Base-by-base conservation (phyloP, 495 filamentous ascomycete species). In the Lasiosphaeria ovina region DNA sequence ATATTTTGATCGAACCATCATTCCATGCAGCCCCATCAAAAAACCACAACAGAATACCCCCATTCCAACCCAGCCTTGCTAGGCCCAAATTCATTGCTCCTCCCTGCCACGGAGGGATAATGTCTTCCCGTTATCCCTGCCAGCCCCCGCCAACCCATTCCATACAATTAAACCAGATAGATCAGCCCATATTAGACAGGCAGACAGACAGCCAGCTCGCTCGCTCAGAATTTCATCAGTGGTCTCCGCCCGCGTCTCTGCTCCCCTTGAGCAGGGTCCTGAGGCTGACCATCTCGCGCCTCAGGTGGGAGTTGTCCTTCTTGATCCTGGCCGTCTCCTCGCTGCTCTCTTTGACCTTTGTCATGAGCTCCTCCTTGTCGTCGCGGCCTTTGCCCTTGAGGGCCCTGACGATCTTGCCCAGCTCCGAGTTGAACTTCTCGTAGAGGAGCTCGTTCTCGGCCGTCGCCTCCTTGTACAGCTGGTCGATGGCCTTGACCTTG, bases 381-480 rank as follows among this genome's bases (percentile, higher is more conserved):
- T 87, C 88, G 31, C 88, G 85, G 5, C 81, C 81, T 67, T 87
- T 88, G 14, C 78, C 78, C 72, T 79, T 83, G 38, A 94, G 81
- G 8, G 86, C 88, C 66, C 83, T 87, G 17, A 90, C 79, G 56
- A 97, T 88, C 78, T 90, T 92, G 55, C 83, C 89, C 51, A 98
- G 75, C 70, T 98, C 94, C 32, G 85, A 81, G 64, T 97, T 97
- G 77, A 97, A 97, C 62, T 88, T 89, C 64, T 93, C 90, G 71
- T 97, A 97, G 44, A 97, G 79, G 52, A 94, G 84, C 74, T 97
- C 93, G 63, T 97, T 98, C 77, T 98, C 94, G 0, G 90, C 90
- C 67, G 86, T 93, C 16, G 87, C 84, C 66, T 96, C 89, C 60
- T 91, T 89, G 74, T 95, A 94, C 40, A 96, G 74, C 71, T 94